These are phyloP conservation scores for Pseudogymnoascus sp. DNA, from an alignment of 2,329 filamentous ascomycete species.

Conservation along the genomic window DNA sequence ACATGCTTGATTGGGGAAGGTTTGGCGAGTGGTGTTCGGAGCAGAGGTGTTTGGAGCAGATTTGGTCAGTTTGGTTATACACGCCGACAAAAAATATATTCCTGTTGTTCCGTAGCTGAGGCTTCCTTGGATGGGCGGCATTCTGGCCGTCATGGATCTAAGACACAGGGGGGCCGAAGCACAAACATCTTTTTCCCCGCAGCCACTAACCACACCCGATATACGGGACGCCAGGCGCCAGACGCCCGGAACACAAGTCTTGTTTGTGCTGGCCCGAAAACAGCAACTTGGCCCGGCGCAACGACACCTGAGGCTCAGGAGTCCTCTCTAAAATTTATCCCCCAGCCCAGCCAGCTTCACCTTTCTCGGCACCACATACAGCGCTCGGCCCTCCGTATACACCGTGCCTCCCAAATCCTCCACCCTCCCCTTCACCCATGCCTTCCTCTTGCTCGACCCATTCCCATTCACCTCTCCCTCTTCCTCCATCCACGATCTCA, in stretches of 20 bases:
- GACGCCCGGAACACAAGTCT: background rate
- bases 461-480: slow-evolving; percentile 18
- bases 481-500: slow-evolving; percentile 43
- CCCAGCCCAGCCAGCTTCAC: slow-evolving; percentile 11
- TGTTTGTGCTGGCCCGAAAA: background rate
- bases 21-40: background rate
- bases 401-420: slow-evolving; percentile 49
- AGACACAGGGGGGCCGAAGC: background rate
- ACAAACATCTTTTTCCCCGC: background rate
- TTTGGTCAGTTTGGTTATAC: background rate
- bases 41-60: background rate
- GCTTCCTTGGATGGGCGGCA: background rate
- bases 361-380: slow-evolving; percentile 53
- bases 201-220: background rate
- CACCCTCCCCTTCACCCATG: slow-evolving; percentile 47
- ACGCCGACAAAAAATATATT: background rate
- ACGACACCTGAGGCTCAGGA: background rate
- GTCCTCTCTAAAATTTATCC: slow-evolving; percentile 6
- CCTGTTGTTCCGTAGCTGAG: background rate
- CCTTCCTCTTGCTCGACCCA: slow-evolving; percentile 39
- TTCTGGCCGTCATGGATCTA: background rate
- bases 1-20: background rate
- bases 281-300: background rate
- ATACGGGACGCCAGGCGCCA: background rate
- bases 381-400: slow-evolving; percentile 50